phyloP scores from a whole-genome alignment of 106 monocot species.

The Phalaenopsis equestris region DNA sequence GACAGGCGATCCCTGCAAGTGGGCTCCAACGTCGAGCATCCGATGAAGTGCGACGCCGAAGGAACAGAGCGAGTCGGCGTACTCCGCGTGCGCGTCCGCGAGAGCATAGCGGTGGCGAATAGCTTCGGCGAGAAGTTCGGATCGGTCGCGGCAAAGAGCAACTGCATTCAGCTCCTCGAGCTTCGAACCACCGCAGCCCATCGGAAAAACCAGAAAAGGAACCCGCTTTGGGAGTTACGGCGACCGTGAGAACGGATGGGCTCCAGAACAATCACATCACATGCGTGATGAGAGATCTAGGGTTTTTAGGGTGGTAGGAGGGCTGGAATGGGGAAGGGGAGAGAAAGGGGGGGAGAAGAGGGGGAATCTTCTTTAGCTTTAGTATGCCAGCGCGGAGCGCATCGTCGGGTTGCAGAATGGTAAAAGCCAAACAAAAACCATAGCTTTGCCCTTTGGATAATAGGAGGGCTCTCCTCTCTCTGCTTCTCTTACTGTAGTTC shows the following conservation, averaged over 20 bases:
- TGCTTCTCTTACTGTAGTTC: background rate
- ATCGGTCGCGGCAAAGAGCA: slow-evolving; percentile 44
- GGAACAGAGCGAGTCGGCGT: slow-evolving; percentile 47
- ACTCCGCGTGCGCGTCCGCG: slow-evolving; percentile 70
- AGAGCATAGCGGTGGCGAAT: slow-evolving; percentile 69
- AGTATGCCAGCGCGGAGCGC: slow-evolving; percentile 24
- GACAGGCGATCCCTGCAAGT: slow-evolving; percentile 24
- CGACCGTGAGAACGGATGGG: background rate
- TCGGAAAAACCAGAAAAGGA: background rate
- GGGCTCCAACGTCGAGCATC: slow-evolving; percentile 27
- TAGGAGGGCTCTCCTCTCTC: background rate
- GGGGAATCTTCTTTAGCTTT: slow-evolving; percentile 12
- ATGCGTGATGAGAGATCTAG: slow-evolving; percentile 20
- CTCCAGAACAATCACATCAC: background rate
- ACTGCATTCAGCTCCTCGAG: slow-evolving; percentile 66
- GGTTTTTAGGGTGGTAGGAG: slow-evolving; percentile 11
- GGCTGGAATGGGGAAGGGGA: background rate
- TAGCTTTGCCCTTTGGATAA: background rate
- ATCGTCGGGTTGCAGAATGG: slow-evolving; percentile 23
- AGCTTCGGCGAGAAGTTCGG: slow-evolving; percentile 42
- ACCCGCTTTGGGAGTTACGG: background rate
- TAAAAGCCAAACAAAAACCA: background rate
- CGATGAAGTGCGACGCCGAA: slow-evolving; percentile 45
- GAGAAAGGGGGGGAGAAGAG: background rate
- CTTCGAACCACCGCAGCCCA: slow-evolving; percentile 87